These are phyloP conservation scores for Nelumbo lutea DNA, from an alignment of 164 flowering plant species.

Conservation along the genomic window DNA sequence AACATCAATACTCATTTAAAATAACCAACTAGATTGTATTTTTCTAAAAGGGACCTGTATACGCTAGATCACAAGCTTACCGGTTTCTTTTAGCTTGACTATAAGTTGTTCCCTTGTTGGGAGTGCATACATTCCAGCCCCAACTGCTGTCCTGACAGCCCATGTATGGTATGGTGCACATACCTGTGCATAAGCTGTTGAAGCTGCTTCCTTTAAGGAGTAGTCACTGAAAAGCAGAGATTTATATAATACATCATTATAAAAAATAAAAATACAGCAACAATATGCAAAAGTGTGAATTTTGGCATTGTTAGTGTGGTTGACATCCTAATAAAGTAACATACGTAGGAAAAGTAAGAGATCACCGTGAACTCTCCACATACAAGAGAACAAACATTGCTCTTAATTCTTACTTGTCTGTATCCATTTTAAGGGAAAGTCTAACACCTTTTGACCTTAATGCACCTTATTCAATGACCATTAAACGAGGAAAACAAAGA, in stretches of 20 bases:
- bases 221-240: conserved; percentile 32
- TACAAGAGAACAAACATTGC: background rate
- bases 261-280: background rate
- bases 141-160: conserved; percentile 82
- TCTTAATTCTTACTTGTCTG: background rate
- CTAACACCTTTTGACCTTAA: background rate
- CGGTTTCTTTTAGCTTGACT: conserved; percentile 63
- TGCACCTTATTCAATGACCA: background rate
- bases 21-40: background rate
- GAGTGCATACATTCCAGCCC: conserved; percentile 86
- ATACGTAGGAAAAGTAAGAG: background rate
- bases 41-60: background rate
- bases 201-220: conserved; percentile 68
- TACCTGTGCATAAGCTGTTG: conserved; percentile 73
- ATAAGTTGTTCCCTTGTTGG: conserved; percentile 77
- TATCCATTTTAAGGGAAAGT: background rate
- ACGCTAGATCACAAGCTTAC: conserved; percentile 29
- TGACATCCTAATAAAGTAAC: background rate
- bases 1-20: background rate
- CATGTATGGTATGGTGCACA: conserved; percentile 88
- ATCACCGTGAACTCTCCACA: background rate
- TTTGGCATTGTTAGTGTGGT: background rate
- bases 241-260: background rate
- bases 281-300: background rate
- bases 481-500: background rate